Percentiles rank a stretch among this genome's conserved stretches.
Evolutionary conservation across 2,329 filamentous ascomycete species (phyloP).

Genomic region (Ceratocystis smalleyi): DNA sequence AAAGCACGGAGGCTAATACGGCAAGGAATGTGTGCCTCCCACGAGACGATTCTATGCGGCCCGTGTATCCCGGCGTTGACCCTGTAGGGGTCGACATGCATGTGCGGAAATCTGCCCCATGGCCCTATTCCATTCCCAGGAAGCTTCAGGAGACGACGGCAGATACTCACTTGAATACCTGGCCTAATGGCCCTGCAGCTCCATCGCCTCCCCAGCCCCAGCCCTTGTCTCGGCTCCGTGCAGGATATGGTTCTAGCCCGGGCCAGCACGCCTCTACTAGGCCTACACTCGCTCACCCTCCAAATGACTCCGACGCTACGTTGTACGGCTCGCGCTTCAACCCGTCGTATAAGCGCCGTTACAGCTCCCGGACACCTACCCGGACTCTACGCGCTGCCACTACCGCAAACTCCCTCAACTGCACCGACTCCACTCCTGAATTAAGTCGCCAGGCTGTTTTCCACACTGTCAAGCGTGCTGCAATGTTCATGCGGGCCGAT

Average conservation of each 20-base stretch:
- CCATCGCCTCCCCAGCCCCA: not conserved
- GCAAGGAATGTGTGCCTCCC: no score
- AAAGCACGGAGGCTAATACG: not conserved
- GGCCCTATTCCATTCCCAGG: no score
- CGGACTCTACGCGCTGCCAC: not conserved
- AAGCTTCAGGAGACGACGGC: no score
- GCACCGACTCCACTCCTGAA: not conserved
- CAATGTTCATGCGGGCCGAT: slow-evolving; percentile 3
- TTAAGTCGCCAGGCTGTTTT: not conserved
- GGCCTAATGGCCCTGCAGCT: not conserved
- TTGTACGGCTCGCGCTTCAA: slow-evolving; percentile 10
- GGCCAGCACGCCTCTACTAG: not conserved
- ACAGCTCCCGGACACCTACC: not conserved
- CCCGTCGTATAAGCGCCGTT: not conserved
- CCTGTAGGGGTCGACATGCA: no score
- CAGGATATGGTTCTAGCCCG: not conserved
- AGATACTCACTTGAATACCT: no score
- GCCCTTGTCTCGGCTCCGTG: no score
- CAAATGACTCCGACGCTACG: not conserved
- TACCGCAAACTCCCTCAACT: not conserved
- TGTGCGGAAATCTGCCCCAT: no score
- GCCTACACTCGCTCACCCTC: not conserved
- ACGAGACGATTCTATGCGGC: not conserved
- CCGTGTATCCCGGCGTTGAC: not conserved
- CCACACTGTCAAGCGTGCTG: not conserved